Evolutionary conservation across 768 basidiomycete genomes (phyloP), one percentile per base, ranked within the genome.

Genomic region (Collybiopsis luxurians): DNA sequence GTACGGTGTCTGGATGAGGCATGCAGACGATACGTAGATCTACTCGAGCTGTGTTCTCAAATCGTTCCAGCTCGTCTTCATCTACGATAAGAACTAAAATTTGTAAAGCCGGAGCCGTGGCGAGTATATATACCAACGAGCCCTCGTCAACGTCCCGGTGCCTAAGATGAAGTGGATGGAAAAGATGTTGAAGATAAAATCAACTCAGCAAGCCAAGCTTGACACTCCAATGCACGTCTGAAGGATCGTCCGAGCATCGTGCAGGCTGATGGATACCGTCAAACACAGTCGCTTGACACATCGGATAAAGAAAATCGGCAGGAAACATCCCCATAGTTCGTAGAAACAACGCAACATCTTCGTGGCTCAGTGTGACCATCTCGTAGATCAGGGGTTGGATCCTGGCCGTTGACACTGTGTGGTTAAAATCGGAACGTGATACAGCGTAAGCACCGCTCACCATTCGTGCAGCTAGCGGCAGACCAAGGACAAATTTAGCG

Each of bases 251-350:
- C 59, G 62, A 15, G 73, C 70, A 52, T 70, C 59, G n/a, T 34
- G 26, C 28, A 63, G 60, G n/a, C 55, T 51, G 36, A 75, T 69
- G 13, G 68, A 68, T 2, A 68, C 66, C 3, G 74, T 70, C 55
- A 79, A 56, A 58, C 75, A 77, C 6, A 79, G 67, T 46, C 64
- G 66, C 61, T 72, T 75, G 56, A 77, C 76, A 59, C 71, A 59
- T 15, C 56, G 54, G 4, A 68, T 66, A 53, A 77, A 74, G 65
- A 77, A n/a, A 77, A 17, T 60, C 59, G 19, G 63, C 49, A 1
- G 75, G 74, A 28, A 69, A 67, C 36, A 64, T 64, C 31, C 63
- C 62, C 49, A 76, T 58, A 3, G 73, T 73, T 23, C 69, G 69
- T 42, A 78, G 52, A 63, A 77, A 76, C 51, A 74, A 57, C 13